Evolutionary conservation across 257 asterid species (phyloP), one percentile per base, ranked within the genome.

Genomic region (Lavandula angustifolia): DNA sequence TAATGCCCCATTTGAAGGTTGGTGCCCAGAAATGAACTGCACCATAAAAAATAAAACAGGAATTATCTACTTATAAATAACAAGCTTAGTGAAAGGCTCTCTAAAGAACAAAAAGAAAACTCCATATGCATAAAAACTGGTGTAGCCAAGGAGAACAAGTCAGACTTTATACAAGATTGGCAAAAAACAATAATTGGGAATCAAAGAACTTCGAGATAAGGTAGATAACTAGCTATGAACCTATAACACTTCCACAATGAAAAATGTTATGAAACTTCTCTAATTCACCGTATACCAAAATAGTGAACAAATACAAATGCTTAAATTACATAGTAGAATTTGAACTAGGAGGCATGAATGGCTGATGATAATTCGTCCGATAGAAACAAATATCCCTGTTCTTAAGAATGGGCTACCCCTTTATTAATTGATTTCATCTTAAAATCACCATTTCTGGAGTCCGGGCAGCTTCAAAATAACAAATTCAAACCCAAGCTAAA

Each of bases 1-100:
- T 86, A 69, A 86, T 86, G 70, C 94, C 90, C 94, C 94, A 86
- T 80, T 86, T 86, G 77, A 83, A 86, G 53, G 94, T 86, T 34
- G 94, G 94, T 33, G 94, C 94, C 94, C 89, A 83, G 76, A 85
- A 85, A 81, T 85, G 89, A 79, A 83, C 94, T 85, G 60, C 40
- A 69, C 38, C 17, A 53, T 4, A 32, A 22, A n/a, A 4, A 33
- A 32, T n/a, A 14, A 31, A 63, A 59, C 46, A 29, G 37, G 48
- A 34, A 13, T 4, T n/a, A n/a, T n/a, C n/a, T n/a, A n/a, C n/a
- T n/a, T n/a, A n/a, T n/a, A n/a, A n/a, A 32, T 29, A 35, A 37
- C 5, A 49, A 5, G 46, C 40, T 43, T 66, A 12, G 5, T 42
- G 22, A 60, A 42, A 7, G 58, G 16, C 60, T 46, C 38, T 31